A percentile compares a stretch with the other conserved stretches of the same genome.
Evolutionary conservation across 345 rosid genomes (phyloP).

Genomic region (Gynandropsis gynandra): DNA sequence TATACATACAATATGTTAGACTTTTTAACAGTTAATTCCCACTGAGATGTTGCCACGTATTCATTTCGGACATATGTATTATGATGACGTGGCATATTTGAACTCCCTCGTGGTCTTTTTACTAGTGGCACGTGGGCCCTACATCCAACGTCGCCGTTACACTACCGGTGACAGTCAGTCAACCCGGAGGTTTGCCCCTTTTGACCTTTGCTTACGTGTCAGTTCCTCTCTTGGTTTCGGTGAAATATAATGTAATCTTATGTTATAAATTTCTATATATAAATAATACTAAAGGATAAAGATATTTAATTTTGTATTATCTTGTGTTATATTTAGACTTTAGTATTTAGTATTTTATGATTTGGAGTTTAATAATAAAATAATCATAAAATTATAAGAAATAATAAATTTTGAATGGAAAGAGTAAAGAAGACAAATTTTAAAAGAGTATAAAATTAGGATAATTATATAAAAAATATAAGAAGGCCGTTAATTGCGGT

Average conservation of each 20-base stretch:
- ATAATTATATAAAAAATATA: too few relatives aligned
- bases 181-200: conserved; percentile 44
- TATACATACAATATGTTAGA: too few relatives aligned
- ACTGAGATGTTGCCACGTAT: conserved; percentile 10
- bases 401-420: background rate
- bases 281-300: too few relatives aligned
- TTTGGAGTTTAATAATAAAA: too few relatives aligned
- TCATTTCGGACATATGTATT: background rate
- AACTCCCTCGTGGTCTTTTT: background rate
- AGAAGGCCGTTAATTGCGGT: conserved; percentile 95
- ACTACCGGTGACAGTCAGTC: conserved; percentile 50
- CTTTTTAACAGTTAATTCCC: background rate
- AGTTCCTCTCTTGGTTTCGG: background rate
- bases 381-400: too few relatives aligned
- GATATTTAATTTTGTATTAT: too few relatives aligned
- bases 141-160: conserved; percentile 38
- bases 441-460: conserved; percentile 4
- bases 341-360: too few relatives aligned
- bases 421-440: conserved; percentile 1
- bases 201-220: conserved; percentile 35
- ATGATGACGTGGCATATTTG: background rate
- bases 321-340: too few relatives aligned
- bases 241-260: too few relatives aligned
- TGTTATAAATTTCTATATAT: too few relatives aligned
- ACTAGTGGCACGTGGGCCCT: conserved; percentile 9